These are phyloP conservation scores for Haplosporangium sp. DNA, from an alignment of 371 early-diverging fungal genomes.

Conservation along the genomic window DNA sequence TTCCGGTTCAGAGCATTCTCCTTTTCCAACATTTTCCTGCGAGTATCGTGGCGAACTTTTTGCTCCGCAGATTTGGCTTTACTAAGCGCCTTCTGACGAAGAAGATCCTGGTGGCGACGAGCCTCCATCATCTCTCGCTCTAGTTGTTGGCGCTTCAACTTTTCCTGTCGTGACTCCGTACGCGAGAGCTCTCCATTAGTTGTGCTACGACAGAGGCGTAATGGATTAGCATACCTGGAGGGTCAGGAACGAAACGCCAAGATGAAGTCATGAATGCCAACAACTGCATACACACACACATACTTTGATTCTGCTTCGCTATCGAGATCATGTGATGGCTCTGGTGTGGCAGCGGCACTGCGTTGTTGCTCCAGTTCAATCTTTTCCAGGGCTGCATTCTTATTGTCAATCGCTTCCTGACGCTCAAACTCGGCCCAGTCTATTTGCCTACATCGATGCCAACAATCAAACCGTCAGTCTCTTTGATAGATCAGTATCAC, in stretches of 20 bases:
- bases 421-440: slow-evolving; percentile 58
- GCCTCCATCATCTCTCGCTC: slow-evolving; percentile 65
- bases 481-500: not conserved
- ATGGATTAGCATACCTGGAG: no score
- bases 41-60: slow-evolving; percentile 58
- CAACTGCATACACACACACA: not conserved
- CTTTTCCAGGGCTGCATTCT: slow-evolving; percentile 24
- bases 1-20: slow-evolving; percentile 59
- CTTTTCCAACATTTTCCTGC: slow-evolving; percentile 63
- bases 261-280: no score
- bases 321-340: slow-evolving; percentile 26
- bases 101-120: slow-evolving; percentile 58
- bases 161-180: slow-evolving; percentile 65
- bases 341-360: slow-evolving; percentile 39
- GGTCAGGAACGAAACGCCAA: no score
- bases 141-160: slow-evolving; percentile 61
- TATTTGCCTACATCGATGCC: slow-evolving; percentile 22
- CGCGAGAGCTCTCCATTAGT: slow-evolving; percentile 40
- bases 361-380: slow-evolving; percentile 16
- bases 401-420: slow-evolving; percentile 49
- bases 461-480: not conserved
- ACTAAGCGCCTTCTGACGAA: slow-evolving; percentile 62
- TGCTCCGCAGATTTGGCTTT: slow-evolving; percentile 60
- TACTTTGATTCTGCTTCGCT: slow-evolving; percentile 24
- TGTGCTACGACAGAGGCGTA: not conserved